A percentile compares a stretch with the other conserved stretches of the same genome.
Conservation (phyloP, 176 grass and related monocot species). For the Miscanthus lutarioriparius region DNA sequence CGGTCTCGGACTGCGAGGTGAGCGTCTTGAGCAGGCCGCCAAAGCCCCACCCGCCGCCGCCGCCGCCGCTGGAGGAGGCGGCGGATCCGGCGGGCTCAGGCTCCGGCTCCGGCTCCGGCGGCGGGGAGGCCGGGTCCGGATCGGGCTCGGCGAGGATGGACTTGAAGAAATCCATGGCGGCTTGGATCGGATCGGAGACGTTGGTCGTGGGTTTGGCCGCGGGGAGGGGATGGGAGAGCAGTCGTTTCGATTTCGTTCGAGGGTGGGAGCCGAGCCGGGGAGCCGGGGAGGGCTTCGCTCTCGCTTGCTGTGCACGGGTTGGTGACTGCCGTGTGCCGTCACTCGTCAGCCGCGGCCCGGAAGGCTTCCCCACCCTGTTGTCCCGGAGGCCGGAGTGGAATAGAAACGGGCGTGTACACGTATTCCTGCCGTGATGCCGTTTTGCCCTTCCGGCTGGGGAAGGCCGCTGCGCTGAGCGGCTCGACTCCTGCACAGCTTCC, state of each 20-base stretch:
- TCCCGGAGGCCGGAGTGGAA: neutral
- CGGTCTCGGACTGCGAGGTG: slow-evolving; percentile 80
- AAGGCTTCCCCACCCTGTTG: too few relatives aligned
- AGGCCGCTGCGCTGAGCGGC: too few relatives aligned
- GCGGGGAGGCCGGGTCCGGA: slow-evolving; percentile 29
- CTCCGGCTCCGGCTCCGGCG: slow-evolving; percentile 8
- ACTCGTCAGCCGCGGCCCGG: too few relatives aligned
- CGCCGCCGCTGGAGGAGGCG: neutral
- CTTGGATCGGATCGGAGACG: slow-evolving; percentile 28
- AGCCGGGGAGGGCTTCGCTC: neutral
- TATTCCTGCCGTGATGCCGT: neutral
- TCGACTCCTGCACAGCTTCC: too few relatives aligned
- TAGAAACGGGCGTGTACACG: neutral
- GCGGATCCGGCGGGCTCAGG: slow-evolving; percentile 27
- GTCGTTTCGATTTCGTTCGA: neutral
- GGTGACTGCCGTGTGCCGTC: neutral
- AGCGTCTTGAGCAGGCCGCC: slow-evolving; percentile 77
- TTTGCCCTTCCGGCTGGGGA: neutral
- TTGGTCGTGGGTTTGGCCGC: neutral
- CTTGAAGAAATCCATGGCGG: slow-evolving; percentile 96
- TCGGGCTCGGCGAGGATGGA: slow-evolving; percentile 60
- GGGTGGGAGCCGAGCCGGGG: too few relatives aligned
- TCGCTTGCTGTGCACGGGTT: slow-evolving; percentile 2
- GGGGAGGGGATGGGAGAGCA: neutral
- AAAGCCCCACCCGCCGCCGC: slow-evolving; percentile 52